Conservation (phyloP, 2,329 filamentous ascomycete species). For the Lecanosticta acicola region DNA sequence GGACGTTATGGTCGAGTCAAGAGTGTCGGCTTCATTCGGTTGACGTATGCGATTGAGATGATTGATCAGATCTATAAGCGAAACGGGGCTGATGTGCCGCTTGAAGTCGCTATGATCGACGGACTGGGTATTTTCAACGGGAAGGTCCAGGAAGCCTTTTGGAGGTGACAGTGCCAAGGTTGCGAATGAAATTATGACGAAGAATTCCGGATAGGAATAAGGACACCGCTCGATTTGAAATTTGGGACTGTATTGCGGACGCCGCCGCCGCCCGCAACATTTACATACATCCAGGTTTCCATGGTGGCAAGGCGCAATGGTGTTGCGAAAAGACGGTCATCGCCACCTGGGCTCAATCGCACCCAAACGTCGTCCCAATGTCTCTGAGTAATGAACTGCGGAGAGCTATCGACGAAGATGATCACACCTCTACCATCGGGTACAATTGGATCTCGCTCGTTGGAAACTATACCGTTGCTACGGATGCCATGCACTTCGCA, state of each 20-base stretch:
- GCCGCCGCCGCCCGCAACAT: constrained; percentile 40
- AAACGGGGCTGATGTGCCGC: constrained; percentile 35
- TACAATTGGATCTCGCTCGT: constrained; percentile 25
- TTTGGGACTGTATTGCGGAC: constrained; percentile 29
- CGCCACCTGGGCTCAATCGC: constrained; percentile 22
- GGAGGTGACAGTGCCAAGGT: constrained; percentile 27
- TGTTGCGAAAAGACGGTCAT: constrained; percentile 45
- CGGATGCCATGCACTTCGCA: constrained; percentile 21
- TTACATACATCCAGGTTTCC: constrained; percentile 57
- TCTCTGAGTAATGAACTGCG: constrained; percentile 24
- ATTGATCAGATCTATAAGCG: constrained; percentile 40
- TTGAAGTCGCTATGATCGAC: constrained; percentile 38
- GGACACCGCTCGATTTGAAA: constrained; percentile 37
- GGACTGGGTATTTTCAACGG: constrained; percentile 38
- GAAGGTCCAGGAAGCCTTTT: neutral
- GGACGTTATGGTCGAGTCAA: constrained; percentile 28
- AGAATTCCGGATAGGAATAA: constrained; percentile 36
- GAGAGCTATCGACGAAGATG: constrained; percentile 20
- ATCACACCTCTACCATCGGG: constrained; percentile 12
- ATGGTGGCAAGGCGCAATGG: constrained; percentile 55
- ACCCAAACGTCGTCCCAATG: constrained; percentile 25
- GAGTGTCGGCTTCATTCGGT: constrained; percentile 30
- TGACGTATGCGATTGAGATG: constrained; percentile 41
- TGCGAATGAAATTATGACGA: constrained; percentile 33
- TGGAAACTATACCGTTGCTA: constrained; percentile 23